Conservation (phyloP, 495 filamentous ascomycete species). For the Penicillium lividum region DNA sequence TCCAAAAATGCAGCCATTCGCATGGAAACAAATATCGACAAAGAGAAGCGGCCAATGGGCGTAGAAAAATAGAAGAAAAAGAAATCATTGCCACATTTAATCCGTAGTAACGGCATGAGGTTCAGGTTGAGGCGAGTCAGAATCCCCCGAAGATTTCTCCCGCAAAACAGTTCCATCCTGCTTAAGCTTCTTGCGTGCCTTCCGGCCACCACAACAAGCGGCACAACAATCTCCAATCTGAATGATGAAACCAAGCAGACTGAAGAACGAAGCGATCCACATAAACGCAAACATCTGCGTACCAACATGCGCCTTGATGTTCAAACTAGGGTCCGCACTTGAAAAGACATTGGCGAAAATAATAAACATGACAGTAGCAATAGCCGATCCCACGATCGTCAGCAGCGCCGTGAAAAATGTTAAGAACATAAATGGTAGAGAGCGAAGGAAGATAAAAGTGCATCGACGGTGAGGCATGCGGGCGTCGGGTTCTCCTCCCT, state of each 20-base stretch:
- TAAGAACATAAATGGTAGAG: conserved; percentile 58
- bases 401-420: conserved; percentile 63
- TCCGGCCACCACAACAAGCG: conserved; percentile 45
- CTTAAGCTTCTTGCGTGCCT: conserved; percentile 43
- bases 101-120: conserved; percentile 15
- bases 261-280: conserved; percentile 76
- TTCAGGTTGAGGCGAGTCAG: conserved; percentile 56
- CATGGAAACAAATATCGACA: neutral
- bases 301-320: conserved; percentile 73
- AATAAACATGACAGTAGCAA: conserved; percentile 78
- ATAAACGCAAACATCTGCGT: conserved; percentile 81
- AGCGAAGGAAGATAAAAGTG: conserved; percentile 47
- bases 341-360: conserved; percentile 73
- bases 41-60: neutral
- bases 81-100: conserved; percentile 2
- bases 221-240: conserved; percentile 72
- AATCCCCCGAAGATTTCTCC: conserved; percentile 18
- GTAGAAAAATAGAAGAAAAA: neutral
- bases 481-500: no score
- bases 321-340: conserved; percentile 61
- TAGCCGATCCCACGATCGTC: conserved; percentile 66
- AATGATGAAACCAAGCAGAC: conserved; percentile 66
- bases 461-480: conserved; percentile 44
- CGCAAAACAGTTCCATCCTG: conserved; percentile 21
- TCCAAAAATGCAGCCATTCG: no score